Evolutionary conservation across 1,284 basidiomycete genomes (phyloP), one percentile per base, ranked within the genome.

Genomic region (Microbotryum scabiosae): DNA sequence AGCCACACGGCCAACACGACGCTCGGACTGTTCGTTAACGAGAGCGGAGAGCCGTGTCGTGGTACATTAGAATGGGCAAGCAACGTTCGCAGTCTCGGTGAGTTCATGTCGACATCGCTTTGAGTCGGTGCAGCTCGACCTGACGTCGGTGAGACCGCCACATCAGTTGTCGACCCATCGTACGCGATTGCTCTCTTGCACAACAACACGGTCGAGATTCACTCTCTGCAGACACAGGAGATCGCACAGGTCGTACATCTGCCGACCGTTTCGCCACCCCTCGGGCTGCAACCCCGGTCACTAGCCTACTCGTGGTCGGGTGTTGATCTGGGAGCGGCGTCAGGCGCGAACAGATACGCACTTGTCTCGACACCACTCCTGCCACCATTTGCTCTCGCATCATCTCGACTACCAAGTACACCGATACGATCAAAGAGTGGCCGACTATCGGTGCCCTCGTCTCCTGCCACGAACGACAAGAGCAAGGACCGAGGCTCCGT

Each of bases 1-100:
- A 76, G 74, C 57, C 70, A 70, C 28, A 70, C 64, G 25, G 68
- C 59, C n/a, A 46, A 50, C 20, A 70, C 67, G 14, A 86, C 88
- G 0, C 78, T 94, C 58, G 91, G 91, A 0, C 76, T 94, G 2
- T 94, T 96, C 72, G 79, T 94, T 64, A 89, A 82, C 28, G 83
- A 84, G 0, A 81, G 84, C 14, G 90, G 90, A 1, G 90, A 93
- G 73, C 90, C 91, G 14, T 86, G 90, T 10, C 81, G 91, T 50
- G 90, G 90, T 2, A 92, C 90, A 3, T 77, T 94, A 41, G 83
- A 90, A 72, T 94, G 89, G 88, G 79, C 82, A 1, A 81, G 79
- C 51, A 84, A 92, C 76, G 88, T 90, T 0, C 76, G 84, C 46
- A 82, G 85, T 14, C 78, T 92, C 45, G 84, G 90, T 91, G 69